Evolutionary conservation across 2,329 filamentous ascomycete species (phyloP), one percentile per base, ranked within the genome.

Genomic region (Amesomyces nigricolor): DNA sequence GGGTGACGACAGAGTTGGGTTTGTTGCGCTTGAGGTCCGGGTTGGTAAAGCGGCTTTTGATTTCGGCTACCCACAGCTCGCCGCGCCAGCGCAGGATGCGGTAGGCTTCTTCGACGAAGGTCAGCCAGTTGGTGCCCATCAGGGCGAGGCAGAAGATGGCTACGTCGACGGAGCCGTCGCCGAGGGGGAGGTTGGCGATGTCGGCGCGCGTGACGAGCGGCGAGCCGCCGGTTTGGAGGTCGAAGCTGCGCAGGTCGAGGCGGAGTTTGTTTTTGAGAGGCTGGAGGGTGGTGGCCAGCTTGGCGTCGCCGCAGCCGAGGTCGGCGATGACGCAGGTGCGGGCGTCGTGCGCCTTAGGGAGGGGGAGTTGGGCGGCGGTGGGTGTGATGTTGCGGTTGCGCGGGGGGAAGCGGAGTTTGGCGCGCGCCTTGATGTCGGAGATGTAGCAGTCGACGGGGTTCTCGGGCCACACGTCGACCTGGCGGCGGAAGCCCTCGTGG

Each of bases 101-200:
- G 76, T 90, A 95, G 13, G 92, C 92, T 74, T 99, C 94, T 73
- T 97, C 94, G 65, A 99, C 82, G 70, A 99, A 97, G 64, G 90
- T 86, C 51, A 95, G 81, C 92, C 94, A 99, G 74, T 99, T 99
- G 53, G 94, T 99, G 67, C 94, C 94, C 94, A 99, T 99, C 57
- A 99, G 82, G 48, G 92, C 94, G 32, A 99, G 80, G 71, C 94
- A 99, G 77, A 97, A 97, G 63, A 99, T 86, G 47, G 89, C 89
- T 5, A 99, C 79, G 70, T 99, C 91, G 58, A 91, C 85, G 59
- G 81, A 84, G 44, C 83, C 86, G 63, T 91, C 85, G 5, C 76
- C 75, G 0, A 96, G 75, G 0, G 92, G 92, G 1, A 99, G 76
- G 57, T 87, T 81, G 30, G 91, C 87, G 51, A 97, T 94, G 72